Base-by-base conservation (phyloP, 352 stramenopile genomes). In the Phytopythium chamaehyphon region DNA sequence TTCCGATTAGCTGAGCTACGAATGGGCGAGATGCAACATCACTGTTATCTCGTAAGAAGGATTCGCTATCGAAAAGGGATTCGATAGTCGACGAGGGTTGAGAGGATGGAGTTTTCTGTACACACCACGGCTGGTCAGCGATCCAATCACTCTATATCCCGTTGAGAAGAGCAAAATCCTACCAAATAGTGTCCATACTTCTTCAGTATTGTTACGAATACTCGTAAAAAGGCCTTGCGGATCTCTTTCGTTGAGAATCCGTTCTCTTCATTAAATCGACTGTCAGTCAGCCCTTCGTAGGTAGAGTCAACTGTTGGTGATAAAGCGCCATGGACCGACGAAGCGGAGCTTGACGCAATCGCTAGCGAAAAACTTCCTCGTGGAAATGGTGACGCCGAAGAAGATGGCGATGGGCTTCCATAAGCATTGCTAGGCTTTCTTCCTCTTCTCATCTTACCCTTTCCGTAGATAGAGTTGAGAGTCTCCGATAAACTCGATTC, bases 171-270 rank as follows among this genome's bases (percentile, higher is more conserved):
- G 28, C 28, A 9, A 33, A 10, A 9, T 10, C 46, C 43, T 71
- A 93, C 82, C 73, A 93, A 46, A 46, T 90, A 93, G 36, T 51
- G 58, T 16, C 73, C 73, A 47, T 93, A 93, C 39, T 89, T 90
- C 63, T 86, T 89, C 15, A 91, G 57, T 2, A 93, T 53, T 1
- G 74, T 87, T 39, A 93, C 79, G 55, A 93, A 93, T 51, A 91
- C 89, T 9, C 83, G 78, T 9, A 93, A 55, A 54, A 93, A 93
- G 10, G 80, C 79, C 55, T 75, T 79, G 22, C 83, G 80, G n/a
- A 76, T 66, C 2, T 64, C 76, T 26, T 82, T 63, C 0, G 73
- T 70, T 7, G 74, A 88, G 59, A 93, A 93, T n/a, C 67, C 69
- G 12, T 88, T 70, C 0, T 62, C 69, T 49, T 91, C 76, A 51